phyloP scores from a whole-genome alignment of 2,329 filamentous ascomycete genomes.

The Dactylellina drechsleri region DNA sequence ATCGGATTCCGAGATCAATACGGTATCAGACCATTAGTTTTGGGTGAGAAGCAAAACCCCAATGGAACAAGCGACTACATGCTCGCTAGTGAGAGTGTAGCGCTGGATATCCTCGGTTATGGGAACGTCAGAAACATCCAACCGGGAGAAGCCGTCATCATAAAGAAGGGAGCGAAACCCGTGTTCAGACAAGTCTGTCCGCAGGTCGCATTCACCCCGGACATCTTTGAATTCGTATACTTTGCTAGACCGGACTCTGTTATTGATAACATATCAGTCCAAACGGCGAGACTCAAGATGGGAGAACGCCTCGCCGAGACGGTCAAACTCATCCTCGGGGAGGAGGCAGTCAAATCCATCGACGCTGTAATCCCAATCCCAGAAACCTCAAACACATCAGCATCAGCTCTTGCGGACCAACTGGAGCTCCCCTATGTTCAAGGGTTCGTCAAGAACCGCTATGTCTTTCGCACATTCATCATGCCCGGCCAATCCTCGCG shows the following conservation, averaged over 20 bases:
- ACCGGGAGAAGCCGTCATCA: constrained; percentile 84
- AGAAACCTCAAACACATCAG: constrained; percentile 83
- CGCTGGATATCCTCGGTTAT: constrained; percentile 83
- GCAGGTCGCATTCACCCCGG: constrained; percentile 77
- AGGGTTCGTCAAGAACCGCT: constrained; percentile 89
- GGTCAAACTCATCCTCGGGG: constrained; percentile 74
- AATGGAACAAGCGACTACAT: constrained; percentile 81
- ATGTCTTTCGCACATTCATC: constrained; percentile 88
- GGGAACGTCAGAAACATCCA: constrained; percentile 78
- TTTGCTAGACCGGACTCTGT: constrained; percentile 82
- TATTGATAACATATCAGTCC: constrained; percentile 88
- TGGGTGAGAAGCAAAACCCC: constrained; percentile 77
- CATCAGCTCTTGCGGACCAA: constrained; percentile 77
- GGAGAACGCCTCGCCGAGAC: constrained; percentile 80
- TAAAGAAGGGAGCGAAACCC: constrained; percentile 76
- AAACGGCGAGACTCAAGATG: constrained; percentile 86
- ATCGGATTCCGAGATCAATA: constrained; percentile 82
- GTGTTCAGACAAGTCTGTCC: constrained; percentile 79
- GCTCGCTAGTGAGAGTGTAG: constrained; percentile 89
- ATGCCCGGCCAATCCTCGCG: constrained; percentile 83
- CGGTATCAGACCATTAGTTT: constrained; percentile 82
- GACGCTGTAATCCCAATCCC: constrained; percentile 85
- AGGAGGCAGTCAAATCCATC: constrained; percentile 77
- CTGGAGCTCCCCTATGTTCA: constrained; percentile 81
- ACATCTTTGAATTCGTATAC: constrained; percentile 90